Percentiles rank a stretch among this genome's conserved stretches.
phyloP scores from a whole-genome alignment of 257 asterid genomes.

The Capsicum pubescens region DNA sequence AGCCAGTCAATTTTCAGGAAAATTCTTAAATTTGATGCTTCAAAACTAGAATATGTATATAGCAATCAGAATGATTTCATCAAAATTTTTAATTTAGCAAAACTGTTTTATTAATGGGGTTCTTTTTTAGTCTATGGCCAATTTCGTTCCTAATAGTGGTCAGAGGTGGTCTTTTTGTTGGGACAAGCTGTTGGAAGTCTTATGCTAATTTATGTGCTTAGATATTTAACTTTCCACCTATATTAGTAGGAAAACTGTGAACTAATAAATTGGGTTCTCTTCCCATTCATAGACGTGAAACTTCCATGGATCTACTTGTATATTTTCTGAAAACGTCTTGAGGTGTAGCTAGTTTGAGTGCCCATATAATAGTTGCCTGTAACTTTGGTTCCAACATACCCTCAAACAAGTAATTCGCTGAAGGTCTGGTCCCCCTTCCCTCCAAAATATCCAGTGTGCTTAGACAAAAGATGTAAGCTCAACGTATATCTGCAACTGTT shows the following conservation, averaged over 20 bases:
- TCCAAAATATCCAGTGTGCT: not conserved
- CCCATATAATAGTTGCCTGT: not conserved
- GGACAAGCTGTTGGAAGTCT: not conserved
- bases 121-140: not conserved
- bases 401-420: not conserved
- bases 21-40: not conserved
- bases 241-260: not conserved
- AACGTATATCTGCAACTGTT: not conserved
- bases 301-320: not conserved
- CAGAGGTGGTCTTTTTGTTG: not conserved
- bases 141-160: not conserved
- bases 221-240: not conserved
- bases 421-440: not conserved
- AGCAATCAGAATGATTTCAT: not conserved
- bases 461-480: not conserved
- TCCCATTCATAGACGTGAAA: not conserved
- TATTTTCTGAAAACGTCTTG: not conserved
- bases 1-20: not conserved
- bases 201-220: not conserved
- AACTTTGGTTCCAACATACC: not conserved
- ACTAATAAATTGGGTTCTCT: not conserved
- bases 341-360: not conserved
- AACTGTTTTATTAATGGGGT: not conserved
- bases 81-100: not conserved
- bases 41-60: constrained; percentile 11